Percentiles rank a stretch among this genome's conserved stretches.
Conservation (phyloP, 139 green algal genomes). For the Micractinium sp. region DNA sequence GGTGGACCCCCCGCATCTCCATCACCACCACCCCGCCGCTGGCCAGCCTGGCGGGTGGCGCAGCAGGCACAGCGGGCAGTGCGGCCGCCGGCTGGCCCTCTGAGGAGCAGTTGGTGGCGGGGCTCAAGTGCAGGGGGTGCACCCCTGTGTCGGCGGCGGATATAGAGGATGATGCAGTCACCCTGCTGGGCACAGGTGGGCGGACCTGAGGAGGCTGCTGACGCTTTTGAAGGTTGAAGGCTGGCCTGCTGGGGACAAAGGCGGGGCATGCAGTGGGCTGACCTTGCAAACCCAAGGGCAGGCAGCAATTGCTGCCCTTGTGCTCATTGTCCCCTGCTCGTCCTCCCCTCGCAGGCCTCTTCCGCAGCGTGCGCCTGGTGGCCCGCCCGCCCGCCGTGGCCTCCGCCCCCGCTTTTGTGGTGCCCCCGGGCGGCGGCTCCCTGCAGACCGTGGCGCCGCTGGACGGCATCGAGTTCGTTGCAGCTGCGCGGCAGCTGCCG, state of each 20-base stretch:
- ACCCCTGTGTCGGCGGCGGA: slow-evolving; percentile 57
- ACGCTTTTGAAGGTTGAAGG: too few species aligned
- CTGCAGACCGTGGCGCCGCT: slow-evolving; percentile 69
- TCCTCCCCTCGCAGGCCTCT: slow-evolving; percentile 10
- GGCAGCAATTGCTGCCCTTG: not conserved
- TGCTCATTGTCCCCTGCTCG: not conserved
- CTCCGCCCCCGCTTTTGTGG: slow-evolving; percentile 9
- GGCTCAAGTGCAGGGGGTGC: slow-evolving; percentile 52
- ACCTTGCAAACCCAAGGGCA: not conserved
- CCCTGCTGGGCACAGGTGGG: slow-evolving; percentile 69
- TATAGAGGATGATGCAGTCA: slow-evolving; percentile 72
- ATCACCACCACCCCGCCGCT: not conserved
- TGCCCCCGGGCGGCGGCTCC: not conserved
- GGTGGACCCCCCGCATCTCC: slow-evolving; percentile 22
- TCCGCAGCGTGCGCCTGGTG: slow-evolving; percentile 30
- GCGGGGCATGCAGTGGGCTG: not conserved
- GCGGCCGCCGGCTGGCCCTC: slow-evolving; percentile 57
- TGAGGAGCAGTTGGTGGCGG: slow-evolving; percentile 51
- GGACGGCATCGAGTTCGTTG: slow-evolving; percentile 60
- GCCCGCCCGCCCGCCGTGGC: not conserved
- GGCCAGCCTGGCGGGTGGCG: not conserved
- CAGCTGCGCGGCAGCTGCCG: slow-evolving; percentile 63
- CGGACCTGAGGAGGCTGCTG: too few species aligned
- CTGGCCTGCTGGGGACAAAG: too few species aligned
- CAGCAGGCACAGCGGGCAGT: not conserved